phyloP scores from a whole-genome alignment of 2,329 filamentous ascomycete species.

The Rhynchosporium graminicola region DNA sequence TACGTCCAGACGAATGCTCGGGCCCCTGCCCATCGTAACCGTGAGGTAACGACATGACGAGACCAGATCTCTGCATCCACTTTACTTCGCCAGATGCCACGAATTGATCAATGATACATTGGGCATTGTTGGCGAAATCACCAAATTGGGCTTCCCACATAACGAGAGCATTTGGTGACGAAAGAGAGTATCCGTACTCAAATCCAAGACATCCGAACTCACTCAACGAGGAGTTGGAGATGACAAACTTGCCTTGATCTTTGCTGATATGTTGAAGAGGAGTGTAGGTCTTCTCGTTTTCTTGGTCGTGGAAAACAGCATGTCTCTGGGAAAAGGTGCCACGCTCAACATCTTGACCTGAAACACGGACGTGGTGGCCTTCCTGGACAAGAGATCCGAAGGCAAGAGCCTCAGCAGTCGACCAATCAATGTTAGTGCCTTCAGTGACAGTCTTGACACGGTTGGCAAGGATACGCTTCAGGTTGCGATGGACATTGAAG shows the following conservation, averaged over 20 bases:
- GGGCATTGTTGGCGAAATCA: constrained; percentile 99
- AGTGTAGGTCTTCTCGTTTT: constrained; percentile 89
- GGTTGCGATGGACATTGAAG: constrained; percentile 89
- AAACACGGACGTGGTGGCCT: constrained; percentile 95
- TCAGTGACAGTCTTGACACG: constrained; percentile 90
- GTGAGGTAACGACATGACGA: constrained; percentile 95
- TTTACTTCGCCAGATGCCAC: constrained; percentile 96
- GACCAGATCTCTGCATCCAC: constrained; percentile 96
- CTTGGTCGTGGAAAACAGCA: constrained; percentile 96
- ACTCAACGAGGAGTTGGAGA: constrained; percentile 88
- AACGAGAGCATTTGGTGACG: constrained; percentile 93
- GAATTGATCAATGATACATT: constrained; percentile 99
- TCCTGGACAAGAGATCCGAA: constrained; percentile 90
- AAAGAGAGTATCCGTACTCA: constrained; percentile 97
- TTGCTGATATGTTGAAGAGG: constrained; percentile 86
- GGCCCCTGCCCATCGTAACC: constrained; percentile 98
- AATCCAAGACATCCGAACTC: constrained; percentile 80
- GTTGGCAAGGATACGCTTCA: constrained; percentile 91
- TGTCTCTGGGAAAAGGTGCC: constrained; percentile 99
- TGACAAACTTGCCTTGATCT: constrained; percentile 93
- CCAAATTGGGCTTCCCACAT: constrained; percentile 99
- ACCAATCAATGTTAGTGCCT: constrained; percentile 95
- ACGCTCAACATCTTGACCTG: constrained; percentile 98
- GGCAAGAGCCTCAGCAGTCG: constrained; percentile 92
- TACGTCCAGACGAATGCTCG: constrained; percentile 95